These are phyloP conservation scores for Mycena indigotica DNA, from an alignment of 768 basidiomycete genomes.

Conservation along the genomic window DNA sequence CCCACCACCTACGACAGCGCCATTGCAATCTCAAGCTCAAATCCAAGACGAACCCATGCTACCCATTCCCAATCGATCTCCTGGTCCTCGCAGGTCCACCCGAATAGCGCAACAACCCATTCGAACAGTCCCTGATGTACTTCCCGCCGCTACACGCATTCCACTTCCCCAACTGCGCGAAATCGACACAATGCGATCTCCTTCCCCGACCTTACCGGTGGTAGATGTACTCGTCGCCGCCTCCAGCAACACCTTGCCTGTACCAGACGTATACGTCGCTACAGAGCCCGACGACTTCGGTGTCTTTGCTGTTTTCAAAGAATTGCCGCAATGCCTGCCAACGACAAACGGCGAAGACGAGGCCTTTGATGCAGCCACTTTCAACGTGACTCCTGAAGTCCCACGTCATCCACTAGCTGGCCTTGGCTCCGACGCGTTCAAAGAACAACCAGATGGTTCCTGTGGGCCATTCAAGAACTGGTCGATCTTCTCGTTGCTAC, in stretches of 20 bases:
- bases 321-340: background rate
- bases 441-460: background rate
- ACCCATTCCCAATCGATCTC: too few relatives aligned
- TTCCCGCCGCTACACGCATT: background rate
- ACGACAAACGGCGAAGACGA: background rate
- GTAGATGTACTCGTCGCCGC: background rate
- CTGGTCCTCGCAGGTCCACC: background rate
- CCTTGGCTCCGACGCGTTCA: background rate
- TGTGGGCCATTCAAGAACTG: background rate
- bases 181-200: background rate
- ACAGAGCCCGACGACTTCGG: background rate
- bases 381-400: background rate
- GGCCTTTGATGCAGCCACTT: background rate
- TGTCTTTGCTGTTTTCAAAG: background rate
- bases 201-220: background rate
- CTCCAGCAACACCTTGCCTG: background rate
- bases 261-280: background rate
- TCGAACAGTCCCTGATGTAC: background rate
- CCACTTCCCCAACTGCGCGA: background rate
- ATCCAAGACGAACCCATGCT: too few relatives aligned
- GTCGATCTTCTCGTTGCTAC: background rate
- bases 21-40: too few relatives aligned
- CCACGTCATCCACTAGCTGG: background rate
- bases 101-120: background rate
- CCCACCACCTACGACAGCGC: too few relatives aligned